phyloP scores from a whole-genome alignment of 2,329 filamentous ascomycete genomes.

The Drechslerella dactyloides region DNA sequence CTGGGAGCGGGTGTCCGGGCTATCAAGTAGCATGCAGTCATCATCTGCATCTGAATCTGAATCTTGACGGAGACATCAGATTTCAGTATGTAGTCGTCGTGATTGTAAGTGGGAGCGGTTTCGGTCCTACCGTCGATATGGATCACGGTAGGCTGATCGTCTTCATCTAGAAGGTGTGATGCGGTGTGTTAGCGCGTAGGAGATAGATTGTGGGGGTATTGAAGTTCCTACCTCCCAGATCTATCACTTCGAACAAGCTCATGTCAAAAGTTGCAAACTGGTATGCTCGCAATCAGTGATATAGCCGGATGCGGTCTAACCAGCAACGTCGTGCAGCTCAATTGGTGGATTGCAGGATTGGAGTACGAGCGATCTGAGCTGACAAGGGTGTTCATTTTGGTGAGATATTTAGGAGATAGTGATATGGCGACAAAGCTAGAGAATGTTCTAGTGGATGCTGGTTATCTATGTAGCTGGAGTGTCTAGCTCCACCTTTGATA shows the following conservation, averaged over 20 bases:
- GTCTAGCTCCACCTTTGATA: no score
- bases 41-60: not conserved
- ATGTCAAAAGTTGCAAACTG: conserved; percentile 4
- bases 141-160: conserved; percentile 5
- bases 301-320: not conserved
- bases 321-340: conserved; percentile 4
- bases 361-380: not conserved
- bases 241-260: conserved; percentile 40
- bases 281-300: not conserved
- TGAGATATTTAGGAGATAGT: not conserved
- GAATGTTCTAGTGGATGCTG: no score
- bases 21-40: not conserved
- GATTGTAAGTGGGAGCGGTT: not conserved
- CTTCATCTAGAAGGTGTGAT: conserved; percentile 8
- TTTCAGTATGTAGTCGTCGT: not conserved
- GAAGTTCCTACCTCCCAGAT: conserved; percentile 28
- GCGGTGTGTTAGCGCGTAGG: not conserved
- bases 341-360: not conserved
- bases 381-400: not conserved
- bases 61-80: not conserved
- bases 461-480: no score
- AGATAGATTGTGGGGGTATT: not conserved
- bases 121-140: not conserved
- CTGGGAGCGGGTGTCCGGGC: not conserved
- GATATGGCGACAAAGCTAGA: no score